Conservation (phyloP, 2,329 filamentous ascomycete genomes). For the Fusarium aywerte region DNA sequence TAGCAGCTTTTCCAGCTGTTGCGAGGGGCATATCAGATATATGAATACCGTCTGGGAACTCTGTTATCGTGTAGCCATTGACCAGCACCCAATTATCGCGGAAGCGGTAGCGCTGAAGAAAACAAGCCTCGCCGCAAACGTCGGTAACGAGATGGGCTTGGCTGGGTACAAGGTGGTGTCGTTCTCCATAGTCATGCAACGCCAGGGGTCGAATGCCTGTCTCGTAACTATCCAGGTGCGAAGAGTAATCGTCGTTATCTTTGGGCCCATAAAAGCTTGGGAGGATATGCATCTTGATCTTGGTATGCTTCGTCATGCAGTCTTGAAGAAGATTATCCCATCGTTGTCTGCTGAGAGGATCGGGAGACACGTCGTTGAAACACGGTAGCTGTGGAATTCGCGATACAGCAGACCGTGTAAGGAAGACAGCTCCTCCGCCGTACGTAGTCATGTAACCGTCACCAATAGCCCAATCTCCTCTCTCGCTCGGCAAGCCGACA, state of each 20-base stretch:
- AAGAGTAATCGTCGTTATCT: conserved; percentile 47
- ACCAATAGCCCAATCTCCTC: conserved; percentile 55
- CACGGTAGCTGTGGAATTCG: conserved; percentile 54
- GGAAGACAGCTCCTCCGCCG: conserved; percentile 58
- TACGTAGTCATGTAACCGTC: conserved; percentile 54
- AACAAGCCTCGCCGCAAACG: conserved; percentile 58
- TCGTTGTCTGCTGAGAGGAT: conserved; percentile 39
- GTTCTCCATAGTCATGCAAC: conserved; percentile 54
- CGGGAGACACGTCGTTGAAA: conserved; percentile 40
- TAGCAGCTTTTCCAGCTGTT: conserved; percentile 1
- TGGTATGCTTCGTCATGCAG: conserved; percentile 52
- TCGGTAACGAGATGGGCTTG: conserved; percentile 56
- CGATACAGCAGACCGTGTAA: conserved; percentile 52
- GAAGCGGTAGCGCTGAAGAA: conserved; percentile 60
- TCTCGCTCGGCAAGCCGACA: conserved; percentile 58
- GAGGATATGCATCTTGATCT: conserved; percentile 54
- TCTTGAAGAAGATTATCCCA: conserved; percentile 58
- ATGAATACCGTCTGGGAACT: conserved; percentile 54
- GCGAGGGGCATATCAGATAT: conserved; percentile 38
- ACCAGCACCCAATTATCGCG: conserved; percentile 60
- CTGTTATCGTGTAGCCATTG: conserved; percentile 58
- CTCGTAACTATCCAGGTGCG: conserved; percentile 51
- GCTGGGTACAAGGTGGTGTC: conserved; percentile 54
- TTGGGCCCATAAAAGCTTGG: conserved; percentile 57
- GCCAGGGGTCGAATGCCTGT: conserved; percentile 55